phyloP scores from a whole-genome alignment of 2,329 filamentous ascomycete species.

The Gnomoniopsis sp. region DNA sequence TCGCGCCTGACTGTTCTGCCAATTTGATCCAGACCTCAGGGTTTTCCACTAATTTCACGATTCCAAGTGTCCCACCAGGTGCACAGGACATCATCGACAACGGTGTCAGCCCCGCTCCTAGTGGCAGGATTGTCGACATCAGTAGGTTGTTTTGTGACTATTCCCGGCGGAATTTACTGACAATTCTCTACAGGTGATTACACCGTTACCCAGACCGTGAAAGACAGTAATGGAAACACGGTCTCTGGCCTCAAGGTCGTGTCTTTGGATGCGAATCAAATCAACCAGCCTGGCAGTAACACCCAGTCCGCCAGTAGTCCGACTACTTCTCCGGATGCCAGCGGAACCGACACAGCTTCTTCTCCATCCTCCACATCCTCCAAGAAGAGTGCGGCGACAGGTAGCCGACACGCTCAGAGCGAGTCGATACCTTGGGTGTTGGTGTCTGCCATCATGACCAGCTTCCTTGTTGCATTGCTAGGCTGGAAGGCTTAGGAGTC shows the following conservation, averaged over 20 bases:
- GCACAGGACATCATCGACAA: conserved; percentile 71
- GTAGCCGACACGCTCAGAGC: conserved; percentile 7
- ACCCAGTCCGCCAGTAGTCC: conserved; percentile 17
- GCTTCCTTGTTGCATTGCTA: conserved; percentile 11
- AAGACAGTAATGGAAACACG: conserved; percentile 63
- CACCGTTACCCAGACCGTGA: conserved; percentile 54
- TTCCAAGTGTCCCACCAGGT: conserved; percentile 66
- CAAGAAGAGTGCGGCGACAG: conserved; percentile 3
- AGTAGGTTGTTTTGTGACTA: conserved; percentile 25
- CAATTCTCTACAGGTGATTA: conserved; percentile 33
- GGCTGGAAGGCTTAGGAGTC: background rate
- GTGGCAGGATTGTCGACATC: conserved; percentile 63
- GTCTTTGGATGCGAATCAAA: conserved; percentile 39
- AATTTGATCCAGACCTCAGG: conserved; percentile 61
- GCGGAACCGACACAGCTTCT: conserved; percentile 17
- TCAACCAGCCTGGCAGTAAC: conserved; percentile 46
- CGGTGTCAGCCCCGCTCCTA: conserved; percentile 64
- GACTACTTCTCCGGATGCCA: conserved; percentile 7
- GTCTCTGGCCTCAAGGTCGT: conserved; percentile 46
- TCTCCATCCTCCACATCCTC: conserved; percentile 10
- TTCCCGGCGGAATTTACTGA: too few species aligned
- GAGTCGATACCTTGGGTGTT: conserved; percentile 3
- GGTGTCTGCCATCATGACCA: background rate
- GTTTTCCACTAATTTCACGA: conserved; percentile 77
- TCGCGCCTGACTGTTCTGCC: conserved; percentile 60